phyloP scores from a whole-genome alignment of 371 early-diverging fungal species.

The Massospora cicadina region DNA sequence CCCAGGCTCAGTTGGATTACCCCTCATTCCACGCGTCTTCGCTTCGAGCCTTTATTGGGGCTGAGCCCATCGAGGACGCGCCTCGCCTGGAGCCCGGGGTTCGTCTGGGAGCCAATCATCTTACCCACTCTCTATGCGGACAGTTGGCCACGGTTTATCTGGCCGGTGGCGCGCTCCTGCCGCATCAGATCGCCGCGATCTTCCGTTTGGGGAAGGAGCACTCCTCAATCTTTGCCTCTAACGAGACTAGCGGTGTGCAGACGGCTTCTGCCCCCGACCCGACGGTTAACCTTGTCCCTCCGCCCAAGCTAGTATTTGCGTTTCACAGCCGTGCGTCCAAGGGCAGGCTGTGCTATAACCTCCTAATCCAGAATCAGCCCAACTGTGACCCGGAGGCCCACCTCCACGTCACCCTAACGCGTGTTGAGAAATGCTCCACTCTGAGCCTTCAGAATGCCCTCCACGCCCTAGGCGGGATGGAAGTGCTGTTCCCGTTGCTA shows the following conservation, averaged over 20 bases:
- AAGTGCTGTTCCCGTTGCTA: constrained; percentile 25
- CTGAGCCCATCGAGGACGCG: background rate
- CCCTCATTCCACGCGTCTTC: constrained; percentile 19
- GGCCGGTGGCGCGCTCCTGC: constrained; percentile 1
- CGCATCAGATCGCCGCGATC: constrained; percentile 10
- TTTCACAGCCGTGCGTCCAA: constrained; percentile 20
- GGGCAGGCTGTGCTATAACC: constrained; percentile 20
- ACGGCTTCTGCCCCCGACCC: background rate
- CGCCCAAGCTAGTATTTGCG: constrained; percentile 12
- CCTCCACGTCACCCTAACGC: constrained; percentile 11
- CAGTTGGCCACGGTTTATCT: constrained; percentile 14
- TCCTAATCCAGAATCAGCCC: constrained; percentile 10
- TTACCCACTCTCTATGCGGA: constrained; percentile 12
- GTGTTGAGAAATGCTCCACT: constrained; percentile 22
- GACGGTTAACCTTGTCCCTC: constrained; percentile 5
- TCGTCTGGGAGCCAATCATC: background rate
- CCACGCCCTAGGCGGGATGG: constrained; percentile 28
- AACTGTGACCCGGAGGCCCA: constrained; percentile 9
- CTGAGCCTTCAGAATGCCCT: constrained; percentile 25
- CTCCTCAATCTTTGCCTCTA: constrained; percentile 1
- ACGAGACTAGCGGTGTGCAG: background rate
- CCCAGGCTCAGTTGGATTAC: constrained; percentile 20
- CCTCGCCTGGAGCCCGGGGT: background rate
- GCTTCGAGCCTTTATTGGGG: constrained; percentile 10
- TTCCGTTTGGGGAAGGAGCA: constrained; percentile 13